Conservation (phyloP, 805 yeast genomes). For the Spathaspora passalidarum region DNA sequence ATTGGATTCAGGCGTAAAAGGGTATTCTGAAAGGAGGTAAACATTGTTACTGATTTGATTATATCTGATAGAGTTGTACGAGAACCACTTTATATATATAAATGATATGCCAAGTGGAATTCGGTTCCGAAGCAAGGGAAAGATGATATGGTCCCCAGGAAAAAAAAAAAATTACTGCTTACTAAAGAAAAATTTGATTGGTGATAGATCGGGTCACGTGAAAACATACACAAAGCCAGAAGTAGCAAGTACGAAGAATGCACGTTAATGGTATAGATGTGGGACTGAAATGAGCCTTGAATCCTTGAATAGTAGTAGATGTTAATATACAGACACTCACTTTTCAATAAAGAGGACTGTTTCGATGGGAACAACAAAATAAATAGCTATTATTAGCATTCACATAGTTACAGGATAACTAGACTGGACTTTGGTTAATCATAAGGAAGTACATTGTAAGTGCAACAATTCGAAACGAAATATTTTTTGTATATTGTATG, state of each 20-base stretch:
- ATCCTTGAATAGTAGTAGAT: too few relatives aligned
- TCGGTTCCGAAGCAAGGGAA: neutral
- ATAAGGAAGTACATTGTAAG: too few relatives aligned
- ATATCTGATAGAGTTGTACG: neutral
- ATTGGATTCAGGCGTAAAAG: neutral
- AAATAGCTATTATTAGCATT: too few relatives aligned
- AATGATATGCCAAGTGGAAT: neutral
- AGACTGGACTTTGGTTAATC: too few relatives aligned
- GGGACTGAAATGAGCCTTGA: too few relatives aligned
- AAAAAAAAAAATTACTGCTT: neutral
- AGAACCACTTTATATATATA: neutral
- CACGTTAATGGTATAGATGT: neutral
- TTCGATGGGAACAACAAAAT: too few relatives aligned
- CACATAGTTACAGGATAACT: too few relatives aligned
- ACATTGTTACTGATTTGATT: neutral
- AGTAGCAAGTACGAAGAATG: too few relatives aligned
- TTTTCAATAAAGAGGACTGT: too few relatives aligned
- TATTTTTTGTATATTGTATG: neutral
- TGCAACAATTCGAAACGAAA: too few relatives aligned
- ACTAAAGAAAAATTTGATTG: neutral
- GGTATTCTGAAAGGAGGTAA: neutral
- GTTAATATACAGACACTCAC: too few relatives aligned
- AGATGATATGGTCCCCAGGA: neutral
- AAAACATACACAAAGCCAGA: neutral
- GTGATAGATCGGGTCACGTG: neutral